Evolutionary conservation across 176 grass and related monocot genomes (phyloP).

Genomic region (Hordeum marinum): DNA sequence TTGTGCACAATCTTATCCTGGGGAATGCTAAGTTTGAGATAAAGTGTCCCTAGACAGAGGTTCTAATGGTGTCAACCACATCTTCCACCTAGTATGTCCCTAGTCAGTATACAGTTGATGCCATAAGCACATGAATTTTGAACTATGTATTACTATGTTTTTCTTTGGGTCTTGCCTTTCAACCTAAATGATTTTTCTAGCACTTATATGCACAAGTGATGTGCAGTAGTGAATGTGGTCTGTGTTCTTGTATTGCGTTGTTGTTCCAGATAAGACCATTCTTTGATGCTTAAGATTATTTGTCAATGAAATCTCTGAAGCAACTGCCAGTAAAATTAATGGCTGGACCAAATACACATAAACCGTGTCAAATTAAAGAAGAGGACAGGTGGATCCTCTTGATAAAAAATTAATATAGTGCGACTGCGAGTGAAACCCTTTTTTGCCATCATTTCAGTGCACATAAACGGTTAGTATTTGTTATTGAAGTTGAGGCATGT

Average conservation of each 20-base stretch:
- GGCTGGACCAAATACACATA: no score
- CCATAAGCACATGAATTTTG: background rate
- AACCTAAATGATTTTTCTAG: background rate
- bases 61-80: background rate
- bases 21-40: background rate
- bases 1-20: background rate
- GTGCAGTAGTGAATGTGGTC: background rate
- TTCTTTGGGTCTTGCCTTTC: background rate
- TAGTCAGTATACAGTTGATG: background rate
- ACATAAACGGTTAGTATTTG: no score
- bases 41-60: background rate
- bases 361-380: no score
- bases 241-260: background rate
- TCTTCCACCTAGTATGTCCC: background rate
- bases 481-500: no score
- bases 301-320: no score
- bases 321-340: no score
- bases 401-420: no score
- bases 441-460: no score
- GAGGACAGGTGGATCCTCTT: no score
- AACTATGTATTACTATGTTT: background rate
- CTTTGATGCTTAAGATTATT: background rate
- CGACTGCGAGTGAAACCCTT: no score
- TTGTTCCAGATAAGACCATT: background rate
- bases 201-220: no score